Percentiles rank a stretch among this genome's conserved stretches.
phyloP scores from a whole-genome alignment of 805 yeast genomes.

The Blastobotrys chiropterorum region DNA sequence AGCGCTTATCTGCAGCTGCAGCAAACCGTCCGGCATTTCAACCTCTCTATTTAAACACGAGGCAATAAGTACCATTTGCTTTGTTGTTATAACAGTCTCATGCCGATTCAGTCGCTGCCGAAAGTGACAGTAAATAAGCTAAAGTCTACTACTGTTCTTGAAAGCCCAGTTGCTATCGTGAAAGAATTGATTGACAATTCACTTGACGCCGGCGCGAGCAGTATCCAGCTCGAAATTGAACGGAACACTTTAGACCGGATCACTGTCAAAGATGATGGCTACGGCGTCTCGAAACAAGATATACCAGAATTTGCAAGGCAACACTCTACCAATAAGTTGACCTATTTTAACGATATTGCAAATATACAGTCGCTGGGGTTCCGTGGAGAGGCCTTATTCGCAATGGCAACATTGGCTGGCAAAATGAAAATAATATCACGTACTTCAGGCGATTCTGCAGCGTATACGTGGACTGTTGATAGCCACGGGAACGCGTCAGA shows the following conservation, averaged over 20 bases:
- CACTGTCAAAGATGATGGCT: slow-evolving; percentile 69
- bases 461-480: slow-evolving; percentile 47
- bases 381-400: slow-evolving; percentile 65
- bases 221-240: slow-evolving; percentile 59
- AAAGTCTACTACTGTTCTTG: slow-evolving; percentile 87
- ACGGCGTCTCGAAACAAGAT: slow-evolving; percentile 52
- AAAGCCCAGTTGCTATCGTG: slow-evolving; percentile 63
- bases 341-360: slow-evolving; percentile 34
- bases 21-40: too few relatives aligned
- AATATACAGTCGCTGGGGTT: slow-evolving; percentile 50
- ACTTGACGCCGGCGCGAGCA: slow-evolving; percentile 68
- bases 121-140: slow-evolving; percentile 25
- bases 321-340: slow-evolving; percentile 52
- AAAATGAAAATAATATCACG: slow-evolving; percentile 41
- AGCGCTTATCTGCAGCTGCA: too few relatives aligned
- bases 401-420: slow-evolving; percentile 40
- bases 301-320: slow-evolving; percentile 41
- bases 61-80: too few relatives aligned
- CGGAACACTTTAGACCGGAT: slow-evolving; percentile 69
- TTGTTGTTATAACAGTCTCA: too few relatives aligned
- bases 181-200: slow-evolving; percentile 87
- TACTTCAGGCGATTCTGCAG: slow-evolving; percentile 43
- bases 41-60: too few relatives aligned
- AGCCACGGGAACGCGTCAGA: slow-evolving; percentile 42
- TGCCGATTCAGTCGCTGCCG: background rate